Conservation (phyloP, 108 stramenopile species). For the Cyclotella atomus region DNA sequence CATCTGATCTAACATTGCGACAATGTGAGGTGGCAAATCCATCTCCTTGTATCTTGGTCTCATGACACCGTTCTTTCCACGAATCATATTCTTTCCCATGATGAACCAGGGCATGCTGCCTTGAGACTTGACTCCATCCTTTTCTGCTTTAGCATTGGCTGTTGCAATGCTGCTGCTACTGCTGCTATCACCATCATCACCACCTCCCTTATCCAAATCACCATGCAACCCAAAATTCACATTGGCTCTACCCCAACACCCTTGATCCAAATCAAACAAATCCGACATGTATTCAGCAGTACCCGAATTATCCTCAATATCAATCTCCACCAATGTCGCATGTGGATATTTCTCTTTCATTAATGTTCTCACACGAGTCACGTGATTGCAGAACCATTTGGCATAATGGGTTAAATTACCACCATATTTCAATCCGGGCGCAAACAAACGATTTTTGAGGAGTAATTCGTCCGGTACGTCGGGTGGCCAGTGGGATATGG, state of each 20-base stretch:
- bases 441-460: background rate
- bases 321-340: slow-evolving; percentile 23
- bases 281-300: slow-evolving; percentile 10
- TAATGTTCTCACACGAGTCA: slow-evolving; percentile 12
- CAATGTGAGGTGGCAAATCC: slow-evolving; percentile 4
- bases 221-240: slow-evolving; percentile 20
- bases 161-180: background rate
- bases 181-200: background rate
- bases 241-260: slow-evolving; percentile 21
- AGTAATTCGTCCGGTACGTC: background rate
- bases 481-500: slow-evolving; percentile 24
- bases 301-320: slow-evolving; percentile 17
- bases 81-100: background rate
- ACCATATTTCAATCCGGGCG: background rate
- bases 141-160: no score
- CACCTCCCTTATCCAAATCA: slow-evolving; percentile 6
- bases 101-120: slow-evolving; percentile 14
- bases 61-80: slow-evolving; percentile 21
- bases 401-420: background rate
- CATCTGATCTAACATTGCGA: background rate
- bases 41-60: background rate
- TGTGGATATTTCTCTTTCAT: background rate
- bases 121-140: background rate
- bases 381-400: slow-evolving; percentile 30
- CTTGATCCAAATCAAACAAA: slow-evolving; percentile 16